Conservation (phyloP, 2,329 filamentous ascomycete species). For the Diplodia intermedia region DNA sequence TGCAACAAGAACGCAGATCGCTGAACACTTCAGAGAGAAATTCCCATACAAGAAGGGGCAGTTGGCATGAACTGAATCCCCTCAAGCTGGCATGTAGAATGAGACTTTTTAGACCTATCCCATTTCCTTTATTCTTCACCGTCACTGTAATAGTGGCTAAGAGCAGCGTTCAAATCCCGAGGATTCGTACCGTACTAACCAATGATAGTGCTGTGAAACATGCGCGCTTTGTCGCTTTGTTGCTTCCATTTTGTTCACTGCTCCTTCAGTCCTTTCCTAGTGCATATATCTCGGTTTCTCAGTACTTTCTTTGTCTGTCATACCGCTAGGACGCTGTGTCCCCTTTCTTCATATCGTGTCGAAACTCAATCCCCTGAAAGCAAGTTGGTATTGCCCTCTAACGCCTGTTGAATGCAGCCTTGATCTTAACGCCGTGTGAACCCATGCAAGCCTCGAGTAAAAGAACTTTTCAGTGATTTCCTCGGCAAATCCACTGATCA, state of each 20-base stretch:
- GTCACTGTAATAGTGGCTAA: not conserved
- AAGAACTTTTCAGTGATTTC: not conserved
- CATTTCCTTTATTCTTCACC: not conserved
- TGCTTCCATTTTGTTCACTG: not conserved
- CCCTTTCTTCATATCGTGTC: not conserved
- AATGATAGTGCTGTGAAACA: not conserved
- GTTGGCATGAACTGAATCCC: constrained; percentile 37
- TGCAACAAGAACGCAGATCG: constrained; percentile 61
- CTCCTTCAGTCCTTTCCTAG: not conserved
- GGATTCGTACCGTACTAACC: not conserved
- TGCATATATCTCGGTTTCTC: not conserved
- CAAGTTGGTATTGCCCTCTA: not conserved
- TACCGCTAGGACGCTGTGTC: not conserved
- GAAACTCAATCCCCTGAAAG: not conserved
- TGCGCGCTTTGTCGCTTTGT: not conserved
- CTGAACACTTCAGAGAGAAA: constrained; percentile 56
- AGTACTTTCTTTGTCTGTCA: not conserved
- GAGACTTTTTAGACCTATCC: not conserved
- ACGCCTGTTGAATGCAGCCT: not conserved
- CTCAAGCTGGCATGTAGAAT: not conserved
- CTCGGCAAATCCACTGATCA: no score
- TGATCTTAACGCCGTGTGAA: constrained; percentile 2
- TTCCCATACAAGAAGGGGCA: constrained; percentile 58
- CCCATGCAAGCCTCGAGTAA: not conserved
- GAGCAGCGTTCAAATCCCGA: not conserved